Evolutionary conservation across 257 asterid species (phyloP).

Genomic region (Agastache rugosa): DNA sequence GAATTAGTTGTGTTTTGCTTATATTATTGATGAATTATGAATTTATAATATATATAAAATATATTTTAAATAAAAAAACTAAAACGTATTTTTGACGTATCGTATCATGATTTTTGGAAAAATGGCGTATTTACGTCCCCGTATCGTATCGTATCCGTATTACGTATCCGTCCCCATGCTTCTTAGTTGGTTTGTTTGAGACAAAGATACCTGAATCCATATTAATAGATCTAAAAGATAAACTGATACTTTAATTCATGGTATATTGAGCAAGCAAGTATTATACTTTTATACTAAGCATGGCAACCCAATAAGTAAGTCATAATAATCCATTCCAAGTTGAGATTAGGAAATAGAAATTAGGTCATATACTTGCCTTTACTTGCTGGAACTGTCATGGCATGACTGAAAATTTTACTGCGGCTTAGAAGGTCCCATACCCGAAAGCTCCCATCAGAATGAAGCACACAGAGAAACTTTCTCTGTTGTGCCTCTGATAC

Average conservation of each 20-base stretch:
- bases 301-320: constrained; percentile 17
- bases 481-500: constrained; percentile 63
- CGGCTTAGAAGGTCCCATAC: constrained; percentile 76
- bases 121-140: no score
- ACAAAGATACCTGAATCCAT: not conserved
- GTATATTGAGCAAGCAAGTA: constrained; percentile 18
- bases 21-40: no score
- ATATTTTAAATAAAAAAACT: no score
- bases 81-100: no score
- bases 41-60: no score
- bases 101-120: no score
- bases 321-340: constrained; percentile 15
- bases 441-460: constrained; percentile 86
- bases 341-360: constrained; percentile 19
- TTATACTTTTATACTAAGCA: constrained; percentile 1
- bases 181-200: not conserved
- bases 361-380: constrained; percentile 56
- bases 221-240: constrained; percentile 10
- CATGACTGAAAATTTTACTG: constrained; percentile 64
- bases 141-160: no score
- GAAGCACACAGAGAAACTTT: constrained; percentile 76
- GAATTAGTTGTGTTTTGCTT: no score
- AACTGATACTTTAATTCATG: constrained; percentile 21
- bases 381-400: constrained; percentile 50
- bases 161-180: no score